Evolutionary conservation across 108 stramenopile genomes (phyloP).

Genomic region (Nitzschia putrida): DNA sequence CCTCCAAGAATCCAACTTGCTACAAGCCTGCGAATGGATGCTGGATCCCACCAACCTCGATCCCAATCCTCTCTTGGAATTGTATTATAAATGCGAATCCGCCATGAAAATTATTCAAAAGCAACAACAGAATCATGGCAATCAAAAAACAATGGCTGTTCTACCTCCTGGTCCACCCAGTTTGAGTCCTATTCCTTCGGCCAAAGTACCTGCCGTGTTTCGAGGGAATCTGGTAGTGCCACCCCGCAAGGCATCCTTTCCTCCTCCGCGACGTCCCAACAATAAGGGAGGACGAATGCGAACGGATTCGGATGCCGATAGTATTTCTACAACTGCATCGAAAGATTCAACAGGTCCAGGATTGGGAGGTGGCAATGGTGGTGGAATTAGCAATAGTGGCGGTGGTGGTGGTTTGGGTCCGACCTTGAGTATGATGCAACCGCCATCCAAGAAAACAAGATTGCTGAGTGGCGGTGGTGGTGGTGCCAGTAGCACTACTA

Average conservation of each 20-base stretch:
- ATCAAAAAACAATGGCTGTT: background rate
- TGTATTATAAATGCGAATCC: constrained; percentile 19
- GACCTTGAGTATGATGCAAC: too few species aligned
- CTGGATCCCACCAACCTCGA: constrained; percentile 18
- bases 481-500: background rate
- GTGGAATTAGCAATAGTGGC: background rate
- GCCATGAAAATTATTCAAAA: constrained; percentile 23
- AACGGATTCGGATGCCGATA: background rate
- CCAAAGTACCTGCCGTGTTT: background rate
- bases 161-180: constrained; percentile 20
- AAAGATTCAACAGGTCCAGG: background rate
- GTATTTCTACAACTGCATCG: background rate
- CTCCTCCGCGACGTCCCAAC: background rate
- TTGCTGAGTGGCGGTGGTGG: background rate
- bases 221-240: too few species aligned
- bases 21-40: constrained; percentile 25
- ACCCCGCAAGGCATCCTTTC: too few species aligned
- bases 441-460: background rate
- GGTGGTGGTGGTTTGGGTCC: background rate
- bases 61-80: constrained; percentile 12
- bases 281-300: background rate
- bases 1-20: constrained; percentile 30
- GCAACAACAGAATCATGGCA: background rate
- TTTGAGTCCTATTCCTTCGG: constrained; percentile 2
- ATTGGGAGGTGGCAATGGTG: too few species aligned